A percentile compares a stretch with the other conserved stretches of the same genome.
Evolutionary conservation across 129 eudicot genomes (phyloP).

Genomic region (Ambrosia trifida): DNA sequence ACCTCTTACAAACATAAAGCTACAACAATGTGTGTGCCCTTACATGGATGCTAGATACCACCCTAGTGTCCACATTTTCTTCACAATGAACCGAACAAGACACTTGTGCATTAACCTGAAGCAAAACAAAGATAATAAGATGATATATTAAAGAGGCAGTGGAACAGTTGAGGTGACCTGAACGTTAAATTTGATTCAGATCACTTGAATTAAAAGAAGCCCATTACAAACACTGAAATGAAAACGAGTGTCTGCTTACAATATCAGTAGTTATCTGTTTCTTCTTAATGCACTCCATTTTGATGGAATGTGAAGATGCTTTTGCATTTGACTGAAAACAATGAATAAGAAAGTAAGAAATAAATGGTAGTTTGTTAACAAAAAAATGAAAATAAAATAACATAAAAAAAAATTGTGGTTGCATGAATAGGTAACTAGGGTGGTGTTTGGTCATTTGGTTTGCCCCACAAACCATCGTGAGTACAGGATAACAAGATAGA

Average conservation of each 20-base stretch:
- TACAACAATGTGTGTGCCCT: not conserved
- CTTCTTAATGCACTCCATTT: conserved; percentile 1
- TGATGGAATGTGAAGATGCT: conserved; percentile 13
- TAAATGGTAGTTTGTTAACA: not conserved
- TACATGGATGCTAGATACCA: conserved; percentile 9
- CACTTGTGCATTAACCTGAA: conserved; percentile 32
- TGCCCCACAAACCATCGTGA: not conserved
- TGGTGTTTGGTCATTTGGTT: not conserved
- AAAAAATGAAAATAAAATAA: not conserved
- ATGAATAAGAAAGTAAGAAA: not conserved
- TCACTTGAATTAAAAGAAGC: conserved; percentile 1
- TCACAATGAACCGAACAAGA: conserved; percentile 27
- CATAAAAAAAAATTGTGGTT: not conserved
- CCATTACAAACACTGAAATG: not conserved
- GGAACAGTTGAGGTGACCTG: not conserved
- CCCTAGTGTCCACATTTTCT: conserved; percentile 5
- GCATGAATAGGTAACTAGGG: not conserved
- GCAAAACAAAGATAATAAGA: conserved; percentile 4
- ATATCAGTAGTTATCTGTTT: not conserved
- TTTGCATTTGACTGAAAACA: conserved; percentile 14
- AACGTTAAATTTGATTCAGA: not conserved
- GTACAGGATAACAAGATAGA: not conserved
- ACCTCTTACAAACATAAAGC: not conserved
- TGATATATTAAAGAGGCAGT: not conserved
- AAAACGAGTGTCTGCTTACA: conserved; percentile 21